Base-by-base conservation (phyloP, 2,329 filamentous ascomycete genomes). In the Myriosclerotinia curreyana region DNA sequence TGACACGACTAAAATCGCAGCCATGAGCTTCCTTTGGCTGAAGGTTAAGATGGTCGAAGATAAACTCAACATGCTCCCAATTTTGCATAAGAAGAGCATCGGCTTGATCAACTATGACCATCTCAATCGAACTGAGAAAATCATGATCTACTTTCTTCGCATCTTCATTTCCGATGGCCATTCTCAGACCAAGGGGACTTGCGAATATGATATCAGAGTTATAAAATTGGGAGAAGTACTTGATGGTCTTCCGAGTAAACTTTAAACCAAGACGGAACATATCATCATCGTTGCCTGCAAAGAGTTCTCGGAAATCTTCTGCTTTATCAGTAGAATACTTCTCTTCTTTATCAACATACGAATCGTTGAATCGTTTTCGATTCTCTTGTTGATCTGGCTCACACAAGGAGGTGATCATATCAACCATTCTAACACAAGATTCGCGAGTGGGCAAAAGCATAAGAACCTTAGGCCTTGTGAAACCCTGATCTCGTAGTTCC, bases 51-150 rank as follows among this genome's bases (percentile, higher is more conserved):
- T 96, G 91, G 67, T 91, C 87, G 73, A 98, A 93, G 71, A 97
- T 90, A 75, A 90, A 91, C 75, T 96, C 91, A 66, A 97, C 85
- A 74, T 99, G 94, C 73, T 97, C 92, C 93, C 94, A 98, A 75
- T 96, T 98, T 76, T 99, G 95, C 92, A 97, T 97, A 11, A 96
- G 84, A 50, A 97, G 84, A 0, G 92, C 92, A 76, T 98, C 93
- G 15, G 92, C 89, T 77, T 98, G 93, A 75, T 99, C 95, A 66
- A 96, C 82, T 54, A 98, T 82, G 40, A 95, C 87, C 60, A 99
- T 77, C 77, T 99, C 95, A 71, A 99, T 91, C 1, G 94, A 98
- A 64, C 90, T 94, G 17, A 99, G 82, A 74, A 96, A 99, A 76
- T 99, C 95, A 71, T 86, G 87, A 75, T 98, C 94, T 44, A 84